Percentiles rank a stretch among this genome's conserved stretches.
Evolutionary conservation across 768 basidiomycete species (phyloP).

Genomic region (Tricholoma bakamatsutake): DNA sequence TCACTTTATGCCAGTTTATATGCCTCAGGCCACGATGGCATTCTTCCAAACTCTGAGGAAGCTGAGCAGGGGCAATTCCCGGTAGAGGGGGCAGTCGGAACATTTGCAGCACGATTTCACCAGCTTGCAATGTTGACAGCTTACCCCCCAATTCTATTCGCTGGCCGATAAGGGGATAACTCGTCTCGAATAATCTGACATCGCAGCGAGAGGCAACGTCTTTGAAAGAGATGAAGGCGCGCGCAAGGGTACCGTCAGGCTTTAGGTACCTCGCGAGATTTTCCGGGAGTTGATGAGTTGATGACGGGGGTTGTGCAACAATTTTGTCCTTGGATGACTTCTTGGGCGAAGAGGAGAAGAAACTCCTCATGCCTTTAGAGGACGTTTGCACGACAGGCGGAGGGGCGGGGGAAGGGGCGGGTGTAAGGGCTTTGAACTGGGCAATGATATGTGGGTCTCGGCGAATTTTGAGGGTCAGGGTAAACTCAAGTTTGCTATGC

Average conservation of each 20-base stretch:
- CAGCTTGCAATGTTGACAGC: slow-evolving; percentile 65
- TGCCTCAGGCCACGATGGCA: slow-evolving; percentile 84
- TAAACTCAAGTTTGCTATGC: slow-evolving; percentile 93
- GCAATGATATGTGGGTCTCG: slow-evolving; percentile 80
- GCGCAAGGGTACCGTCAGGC: slow-evolving; percentile 82
- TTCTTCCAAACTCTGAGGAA: slow-evolving; percentile 92
- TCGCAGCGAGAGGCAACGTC: slow-evolving; percentile 82
- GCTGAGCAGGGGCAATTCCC: slow-evolving; percentile 67
- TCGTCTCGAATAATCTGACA: slow-evolving; percentile 77
- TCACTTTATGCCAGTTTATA: slow-evolving; percentile 90
- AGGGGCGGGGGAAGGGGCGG: slow-evolving; percentile 29
- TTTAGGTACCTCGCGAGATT: slow-evolving; percentile 81
- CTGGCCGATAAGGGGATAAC: slow-evolving; percentile 77
- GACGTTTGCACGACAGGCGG: slow-evolving; percentile 42
- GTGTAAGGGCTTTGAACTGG: slow-evolving; percentile 63
- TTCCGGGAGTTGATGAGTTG: slow-evolving; percentile 50
- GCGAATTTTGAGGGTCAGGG: slow-evolving; percentile 80
- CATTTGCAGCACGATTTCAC: slow-evolving; percentile 84
- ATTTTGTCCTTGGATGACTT: slow-evolving; percentile 47
- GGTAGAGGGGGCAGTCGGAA: slow-evolving; percentile 87
- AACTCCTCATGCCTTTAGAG: slow-evolving; percentile 65
- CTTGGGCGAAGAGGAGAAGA: slow-evolving; percentile 74
- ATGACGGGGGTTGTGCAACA: slow-evolving; percentile 30
- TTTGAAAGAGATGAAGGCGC: slow-evolving; percentile 85
- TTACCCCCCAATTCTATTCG: slow-evolving; percentile 51